Evolutionary conservation across 805 yeast genomes (phyloP), one percentile per base, ranked within the genome.

Genomic region (Diddensiella santjacobensis): DNA sequence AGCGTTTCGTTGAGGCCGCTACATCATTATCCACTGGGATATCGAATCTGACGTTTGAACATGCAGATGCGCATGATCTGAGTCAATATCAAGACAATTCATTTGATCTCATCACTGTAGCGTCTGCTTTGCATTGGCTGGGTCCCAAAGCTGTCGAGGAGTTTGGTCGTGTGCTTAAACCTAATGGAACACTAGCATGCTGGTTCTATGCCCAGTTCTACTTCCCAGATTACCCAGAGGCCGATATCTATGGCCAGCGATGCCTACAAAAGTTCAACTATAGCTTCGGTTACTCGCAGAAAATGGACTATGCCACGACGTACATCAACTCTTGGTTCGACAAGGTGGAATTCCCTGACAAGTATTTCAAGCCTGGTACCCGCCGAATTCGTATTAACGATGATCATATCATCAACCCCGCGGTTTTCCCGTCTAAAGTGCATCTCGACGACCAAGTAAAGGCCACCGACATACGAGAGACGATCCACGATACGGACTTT

Each of bases 221-320:
- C 38, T 35, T n/a, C 38, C n/a, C 18, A n/a, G 38, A 35, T 8
- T n/a, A 35, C n/a, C n/a, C n/a, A 10, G 18, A 35, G n/a, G 38
- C 38, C 6, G 38, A 35, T 15, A 17, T 17, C 18, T 13, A n/a
- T 8, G 18, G 8, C 8, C 17, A 35, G n/a, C 6, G n/a, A 13
- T n/a, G n/a, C 38, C 6, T 35, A 17, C 18, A 35, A 35, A 35
- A 35, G 38, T 35, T 13, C 18, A 17, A 13, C 38, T 6, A 10
- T 15, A 35, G 18, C n/a, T 35, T 35, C n/a, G 38, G 18, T 6
- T 35, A 35, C n/a, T n/a, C 38, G 15, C 17, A 13, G 38, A 6
- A 13, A 8, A 35, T 35, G n/a, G 38, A 35, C 18, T 17, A 35
- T n/a, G 18, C 18, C 18, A n/a, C 18, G 18, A 13, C n/a, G 17